A percentile compares a stretch with the other conserved stretches of the same genome.
Evolutionary conservation across 139 green algal species (phyloP).

Genomic region (Yamagishiella unicocca): DNA sequence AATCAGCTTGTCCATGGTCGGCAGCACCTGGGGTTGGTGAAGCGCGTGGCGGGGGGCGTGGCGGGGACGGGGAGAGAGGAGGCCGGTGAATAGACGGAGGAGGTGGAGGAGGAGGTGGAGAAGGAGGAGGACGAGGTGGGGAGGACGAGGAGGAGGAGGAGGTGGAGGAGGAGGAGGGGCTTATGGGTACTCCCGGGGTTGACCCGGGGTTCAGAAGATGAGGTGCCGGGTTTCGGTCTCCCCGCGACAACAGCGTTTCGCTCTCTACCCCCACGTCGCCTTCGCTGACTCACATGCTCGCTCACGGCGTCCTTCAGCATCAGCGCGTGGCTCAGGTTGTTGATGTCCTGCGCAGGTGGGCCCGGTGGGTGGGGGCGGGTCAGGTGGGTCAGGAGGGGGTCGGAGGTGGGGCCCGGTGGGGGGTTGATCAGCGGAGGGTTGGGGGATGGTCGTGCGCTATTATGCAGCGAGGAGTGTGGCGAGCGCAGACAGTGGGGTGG

Average conservation of each 20-base stretch:
- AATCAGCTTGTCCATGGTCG: conserved; percentile 92
- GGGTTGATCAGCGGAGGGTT: not conserved
- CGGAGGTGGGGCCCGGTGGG: not conserved
- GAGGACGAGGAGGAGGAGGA: not conserved
- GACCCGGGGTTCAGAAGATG: no score
- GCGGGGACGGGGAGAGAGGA: not conserved
- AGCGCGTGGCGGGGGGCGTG: not conserved
- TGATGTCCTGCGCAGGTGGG: conserved; percentile 98
- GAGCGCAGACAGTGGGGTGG: no score
- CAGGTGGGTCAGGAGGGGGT: not conserved
- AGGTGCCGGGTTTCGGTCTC: no score
- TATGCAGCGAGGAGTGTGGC: no score
- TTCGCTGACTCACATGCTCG: conserved; percentile 54
- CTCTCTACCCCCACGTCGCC: not conserved
- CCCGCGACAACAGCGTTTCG: no score
- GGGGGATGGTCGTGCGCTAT: no score
- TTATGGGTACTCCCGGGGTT: no score
- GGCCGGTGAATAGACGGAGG: not conserved
- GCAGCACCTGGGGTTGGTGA: conserved; percentile 76
- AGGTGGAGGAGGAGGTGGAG: not conserved
- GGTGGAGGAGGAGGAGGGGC: no score
- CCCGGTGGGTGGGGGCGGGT: not conserved
- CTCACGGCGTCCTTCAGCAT: conserved; percentile 94
- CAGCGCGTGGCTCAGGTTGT: conserved; percentile 98
- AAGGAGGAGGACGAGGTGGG: not conserved